Evolutionary conservation across 2,329 filamentous ascomycete genomes (phyloP), one percentile per base, ranked within the genome.

Genomic region (Magnaporthiopsis incrustans): DNA sequence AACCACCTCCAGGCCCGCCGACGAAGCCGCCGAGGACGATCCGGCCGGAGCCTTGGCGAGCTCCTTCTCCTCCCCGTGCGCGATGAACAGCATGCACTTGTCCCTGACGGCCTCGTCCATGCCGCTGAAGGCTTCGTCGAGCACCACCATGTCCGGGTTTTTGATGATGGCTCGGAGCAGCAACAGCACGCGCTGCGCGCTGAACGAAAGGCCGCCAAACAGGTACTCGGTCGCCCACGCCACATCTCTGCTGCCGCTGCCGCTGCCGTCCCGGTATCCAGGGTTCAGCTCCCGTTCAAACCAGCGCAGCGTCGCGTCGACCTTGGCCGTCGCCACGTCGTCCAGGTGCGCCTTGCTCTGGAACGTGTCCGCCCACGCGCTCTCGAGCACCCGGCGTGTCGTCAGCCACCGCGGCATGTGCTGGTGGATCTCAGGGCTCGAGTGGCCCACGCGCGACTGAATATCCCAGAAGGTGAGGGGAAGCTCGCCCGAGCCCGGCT

Each of bases 401-500:
- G 87, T 89, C 60, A 97, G 79, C 50, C 84, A 81, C 61, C 89
- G 88, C 0, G 95, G 94, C 77, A 98, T 97, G 75, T 96, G 92
- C 63, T 91, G 88, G 71, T 98, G 93, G 5, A 98, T 90, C 73
- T 98, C 95, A 0, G 95, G 95, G 66, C 91, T 96, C 0, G 92
- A 95, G 74, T 98, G 93, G 14, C 95, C 95, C 68, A 99, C 91
- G 30, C 91, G 88, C 0, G 87, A 82, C 74, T 98, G 95, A 10
- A 99, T 86, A 67, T 98, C 93, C 81, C 96, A 98, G 65, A 97
- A 89, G 0, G 91, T 96, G 44, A 98, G 86, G 0, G 91, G 92
- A 0, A 84, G 83, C 63, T 85, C 74, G 1, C 78, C 79, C 0
- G 85, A 85, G 0, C 89, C 90, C 0, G 85, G 83, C 64, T 89